Percentiles rank a stretch among this genome's conserved stretches.
These are phyloP conservation scores for Brassica hybrid DNA, from an alignment of 441 rosid genomes.

Conservation along the genomic window DNA sequence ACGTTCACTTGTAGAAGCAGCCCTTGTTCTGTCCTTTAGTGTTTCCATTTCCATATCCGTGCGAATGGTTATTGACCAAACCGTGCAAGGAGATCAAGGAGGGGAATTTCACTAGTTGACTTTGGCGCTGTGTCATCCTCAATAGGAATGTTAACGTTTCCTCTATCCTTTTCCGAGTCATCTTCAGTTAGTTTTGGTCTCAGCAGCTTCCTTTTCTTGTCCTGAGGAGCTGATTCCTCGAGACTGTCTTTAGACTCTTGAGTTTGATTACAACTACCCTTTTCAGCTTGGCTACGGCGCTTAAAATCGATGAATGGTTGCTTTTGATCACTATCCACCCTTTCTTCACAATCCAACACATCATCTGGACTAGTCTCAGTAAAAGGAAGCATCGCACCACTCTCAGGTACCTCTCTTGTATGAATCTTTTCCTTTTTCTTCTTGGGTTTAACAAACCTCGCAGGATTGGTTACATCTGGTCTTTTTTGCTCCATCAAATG, in stretches of 20 bases:
- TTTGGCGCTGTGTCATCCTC: constrained; percentile 2
- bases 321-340: constrained; percentile 28
- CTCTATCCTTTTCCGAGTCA: constrained; percentile 31
- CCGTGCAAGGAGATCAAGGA: constrained; percentile 17
- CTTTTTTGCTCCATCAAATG: constrained; percentile 43
- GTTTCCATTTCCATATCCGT: constrained; percentile 12
- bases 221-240: constrained; percentile 29
- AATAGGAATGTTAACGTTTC: background rate
- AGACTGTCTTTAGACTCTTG: constrained; percentile 36
- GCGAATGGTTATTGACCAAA: constrained; percentile 10
- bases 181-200: constrained; percentile 55
- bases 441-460: constrained; percentile 17
- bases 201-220: constrained; percentile 62
- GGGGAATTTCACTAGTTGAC: constrained; percentile 21
- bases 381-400: constrained; percentile 26
- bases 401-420: constrained; percentile 35
- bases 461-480: constrained; percentile 8
- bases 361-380: constrained; percentile 31
- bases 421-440: constrained; percentile 33
- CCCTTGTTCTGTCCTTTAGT: constrained; percentile 13
- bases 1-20: constrained; percentile 1
- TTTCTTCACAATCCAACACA: constrained; percentile 32
- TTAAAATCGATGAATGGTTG: constrained; percentile 56
- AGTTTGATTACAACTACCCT: constrained; percentile 28
- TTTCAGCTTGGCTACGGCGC: constrained; percentile 53